phyloP scores from a whole-genome alignment of 768 basidiomycete species.

The Tubosaeta brunneosetosa region DNA sequence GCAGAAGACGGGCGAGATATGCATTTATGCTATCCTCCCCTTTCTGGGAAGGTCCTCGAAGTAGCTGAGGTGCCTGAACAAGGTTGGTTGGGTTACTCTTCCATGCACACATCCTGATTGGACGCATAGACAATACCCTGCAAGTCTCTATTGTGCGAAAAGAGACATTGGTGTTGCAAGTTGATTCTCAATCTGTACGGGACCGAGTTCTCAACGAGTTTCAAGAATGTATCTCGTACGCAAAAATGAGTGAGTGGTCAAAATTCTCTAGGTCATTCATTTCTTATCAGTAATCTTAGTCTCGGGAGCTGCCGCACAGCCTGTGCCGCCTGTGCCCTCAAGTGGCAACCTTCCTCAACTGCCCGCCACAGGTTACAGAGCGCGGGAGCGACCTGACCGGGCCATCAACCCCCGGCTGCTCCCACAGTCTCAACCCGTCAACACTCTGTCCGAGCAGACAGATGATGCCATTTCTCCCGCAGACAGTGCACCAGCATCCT shows the following conservation, averaged over 20 bases:
- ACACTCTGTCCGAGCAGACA: background rate
- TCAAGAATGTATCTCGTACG: constrained; percentile 80
- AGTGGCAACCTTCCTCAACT: constrained; percentile 31
- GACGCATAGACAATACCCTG: constrained; percentile 57
- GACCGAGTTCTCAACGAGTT: constrained; percentile 67
- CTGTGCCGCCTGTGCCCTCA: constrained; percentile 63
- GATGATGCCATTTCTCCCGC: background rate
- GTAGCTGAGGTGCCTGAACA: constrained; percentile 57
- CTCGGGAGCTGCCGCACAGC: constrained; percentile 54
- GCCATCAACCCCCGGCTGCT: constrained; percentile 15
- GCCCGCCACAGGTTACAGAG: constrained; percentile 5
- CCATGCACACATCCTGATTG: constrained; percentile 11
- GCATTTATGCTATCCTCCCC: constrained; percentile 91
- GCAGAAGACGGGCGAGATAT: constrained; percentile 68
- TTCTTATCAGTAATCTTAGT: constrained; percentile 34
- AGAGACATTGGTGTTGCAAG: constrained; percentile 69
- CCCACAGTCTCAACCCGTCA: constrained; percentile 1
- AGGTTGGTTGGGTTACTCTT: constrained; percentile 39
- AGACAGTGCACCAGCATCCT: background rate
- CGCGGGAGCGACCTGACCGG: constrained; percentile 20
- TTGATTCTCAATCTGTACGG: constrained; percentile 52
- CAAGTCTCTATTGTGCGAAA: constrained; percentile 84
- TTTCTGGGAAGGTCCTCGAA: constrained; percentile 88
- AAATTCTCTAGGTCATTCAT: background rate
- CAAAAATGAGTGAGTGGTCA: constrained; percentile 49